These are phyloP conservation scores for Amanita molliuscula DNA, from an alignment of 768 basidiomycete genomes.

Conservation along the genomic window DNA sequence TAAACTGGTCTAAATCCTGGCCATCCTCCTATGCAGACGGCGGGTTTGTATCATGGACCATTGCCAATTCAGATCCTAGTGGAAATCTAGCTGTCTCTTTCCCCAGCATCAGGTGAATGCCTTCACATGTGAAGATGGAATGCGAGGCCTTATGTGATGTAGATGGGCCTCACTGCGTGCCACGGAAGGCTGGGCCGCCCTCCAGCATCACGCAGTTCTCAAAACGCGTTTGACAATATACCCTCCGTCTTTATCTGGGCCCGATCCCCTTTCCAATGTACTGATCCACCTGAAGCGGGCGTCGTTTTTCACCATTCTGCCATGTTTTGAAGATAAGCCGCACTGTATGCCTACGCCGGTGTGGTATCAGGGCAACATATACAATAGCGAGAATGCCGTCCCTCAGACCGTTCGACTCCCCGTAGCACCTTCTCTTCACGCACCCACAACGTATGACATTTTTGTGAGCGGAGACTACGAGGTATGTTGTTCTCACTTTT, in stretches of 20 bases:
- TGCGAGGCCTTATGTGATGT: conserved; percentile 1
- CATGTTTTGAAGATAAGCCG: conserved; percentile 17
- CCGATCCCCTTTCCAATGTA: conserved; percentile 31
- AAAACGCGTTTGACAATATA: conserved; percentile 51
- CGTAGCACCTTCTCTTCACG: conserved; percentile 24
- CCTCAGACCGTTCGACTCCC: conserved; percentile 43
- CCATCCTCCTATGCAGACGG: conserved; percentile 62
- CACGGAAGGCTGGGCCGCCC: conserved; percentile 79
- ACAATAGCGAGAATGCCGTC: conserved; percentile 46
- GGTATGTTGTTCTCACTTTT: conserved; percentile 18
- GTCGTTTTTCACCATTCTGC: conserved; percentile 66
- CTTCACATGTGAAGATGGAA: neutral
- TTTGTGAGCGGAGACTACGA: conserved; percentile 81
- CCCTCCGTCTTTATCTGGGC: conserved; percentile 24
- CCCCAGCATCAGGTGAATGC: conserved; percentile 43
- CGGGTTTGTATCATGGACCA: conserved; percentile 51
- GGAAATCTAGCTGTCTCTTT: conserved; percentile 54
- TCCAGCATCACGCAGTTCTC: conserved; percentile 73
- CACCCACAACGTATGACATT: conserved; percentile 50
- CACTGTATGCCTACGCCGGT: conserved; percentile 20
- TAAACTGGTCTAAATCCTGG: conserved; percentile 41
- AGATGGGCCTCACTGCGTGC: conserved; percentile 68
- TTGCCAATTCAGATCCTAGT: conserved; percentile 24
- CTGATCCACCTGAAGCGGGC: conserved; percentile 57
- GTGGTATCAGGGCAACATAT: conserved; percentile 89